Conservation (phyloP, 441 rosid genomes). For the Populus hybrid region DNA sequence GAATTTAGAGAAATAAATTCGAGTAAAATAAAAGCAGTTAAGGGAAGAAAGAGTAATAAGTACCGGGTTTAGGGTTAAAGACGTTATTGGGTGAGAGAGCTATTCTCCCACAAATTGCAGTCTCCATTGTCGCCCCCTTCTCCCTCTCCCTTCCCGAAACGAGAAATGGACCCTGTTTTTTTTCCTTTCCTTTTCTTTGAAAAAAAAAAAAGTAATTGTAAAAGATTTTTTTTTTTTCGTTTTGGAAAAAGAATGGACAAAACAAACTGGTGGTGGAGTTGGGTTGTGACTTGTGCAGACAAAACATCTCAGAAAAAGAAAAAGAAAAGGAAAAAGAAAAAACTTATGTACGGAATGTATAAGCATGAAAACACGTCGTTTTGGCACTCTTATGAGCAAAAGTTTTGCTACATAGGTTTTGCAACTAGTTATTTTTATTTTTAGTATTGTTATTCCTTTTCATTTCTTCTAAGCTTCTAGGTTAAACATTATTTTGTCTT, state of each 20-base stretch:
- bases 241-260: neutral
- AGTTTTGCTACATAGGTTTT: too few species aligned
- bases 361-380: neutral
- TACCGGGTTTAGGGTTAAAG: slow-evolving; percentile 69
- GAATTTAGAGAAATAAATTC: neutral
- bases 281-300: neutral
- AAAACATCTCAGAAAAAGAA: neutral
- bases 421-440: too few species aligned
- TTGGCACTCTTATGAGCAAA: neutral
- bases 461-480: too few species aligned
- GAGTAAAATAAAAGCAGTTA: neutral
- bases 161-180: neutral
- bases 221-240: neutral
- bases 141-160: slow-evolving; percentile 5
- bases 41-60: slow-evolving; percentile 3
- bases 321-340: too few species aligned
- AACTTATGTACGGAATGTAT: neutral
- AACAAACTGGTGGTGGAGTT: neutral
- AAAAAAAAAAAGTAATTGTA: neutral
- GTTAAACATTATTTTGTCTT: too few species aligned
- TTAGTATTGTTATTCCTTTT: too few species aligned
- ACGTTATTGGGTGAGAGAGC: slow-evolving; percentile 73
- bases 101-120: slow-evolving; percentile 75
- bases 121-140: slow-evolving; percentile 52
- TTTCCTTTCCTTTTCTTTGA: neutral